phyloP scores from a whole-genome alignment of 306 rosid species.

The Senna siamea region DNA sequence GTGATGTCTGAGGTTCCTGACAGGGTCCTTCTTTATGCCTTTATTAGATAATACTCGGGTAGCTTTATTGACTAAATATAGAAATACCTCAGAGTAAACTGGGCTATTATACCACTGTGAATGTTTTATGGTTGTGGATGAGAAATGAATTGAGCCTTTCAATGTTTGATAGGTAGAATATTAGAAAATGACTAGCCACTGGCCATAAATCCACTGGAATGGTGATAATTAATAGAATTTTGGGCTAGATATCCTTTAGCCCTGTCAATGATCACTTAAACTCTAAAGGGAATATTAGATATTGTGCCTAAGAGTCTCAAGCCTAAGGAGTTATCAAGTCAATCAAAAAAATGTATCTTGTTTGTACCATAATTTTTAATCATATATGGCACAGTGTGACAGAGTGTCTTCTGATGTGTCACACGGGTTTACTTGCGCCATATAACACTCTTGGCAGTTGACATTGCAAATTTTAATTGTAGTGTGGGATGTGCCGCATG shows the following conservation, averaged over 20 bases:
- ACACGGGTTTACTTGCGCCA: background rate
- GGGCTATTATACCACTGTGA: constrained; percentile 24
- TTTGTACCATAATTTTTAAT: background rate
- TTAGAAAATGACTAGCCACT: constrained; percentile 11
- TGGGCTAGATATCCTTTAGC: constrained; percentile 1
- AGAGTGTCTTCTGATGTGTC: background rate
- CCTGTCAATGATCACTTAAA: background rate
- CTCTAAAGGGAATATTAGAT: background rate
- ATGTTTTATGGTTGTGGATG: constrained; percentile 16
- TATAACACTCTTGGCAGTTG: background rate
- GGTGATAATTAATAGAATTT: no score
- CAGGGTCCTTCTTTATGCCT: constrained; percentile 19
- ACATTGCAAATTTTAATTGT: background rate
- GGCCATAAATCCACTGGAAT: constrained; percentile 3
- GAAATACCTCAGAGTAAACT: constrained; percentile 14
- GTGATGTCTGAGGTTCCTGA: constrained; percentile 46
- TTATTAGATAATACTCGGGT: constrained; percentile 30
- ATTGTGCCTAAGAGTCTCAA: background rate
- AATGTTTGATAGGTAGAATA: constrained; percentile 11
- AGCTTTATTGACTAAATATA: constrained; percentile 23
- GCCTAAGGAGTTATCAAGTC: background rate
- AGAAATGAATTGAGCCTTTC: constrained; percentile 21
- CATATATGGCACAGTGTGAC: background rate
- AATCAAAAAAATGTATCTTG: background rate
- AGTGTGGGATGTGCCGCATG: background rate